A percentile compares a stretch with the other conserved stretches of the same genome.
These are phyloP conservation scores for Rhytidiadelphus loreus DNA, from an alignment of 225 moss, liverwort and hornwort species.

Conservation along the genomic window DNA sequence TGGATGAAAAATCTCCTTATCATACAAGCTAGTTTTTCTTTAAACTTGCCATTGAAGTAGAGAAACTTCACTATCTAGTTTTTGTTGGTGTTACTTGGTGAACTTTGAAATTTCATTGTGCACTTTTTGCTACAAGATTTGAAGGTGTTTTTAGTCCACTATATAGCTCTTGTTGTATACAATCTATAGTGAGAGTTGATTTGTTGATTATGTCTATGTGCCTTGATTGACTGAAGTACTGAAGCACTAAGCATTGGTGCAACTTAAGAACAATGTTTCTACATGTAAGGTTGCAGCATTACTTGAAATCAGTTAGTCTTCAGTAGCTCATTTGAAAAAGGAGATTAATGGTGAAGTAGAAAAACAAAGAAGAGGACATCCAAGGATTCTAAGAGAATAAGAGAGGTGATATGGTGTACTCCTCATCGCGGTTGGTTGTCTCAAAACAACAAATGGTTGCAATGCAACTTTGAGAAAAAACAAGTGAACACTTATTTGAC, in stretches of 20 bases:
- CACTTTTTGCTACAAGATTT: not conserved
- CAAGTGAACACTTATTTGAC: no score
- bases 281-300: rapidly evolving
- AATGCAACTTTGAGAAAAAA: no score
- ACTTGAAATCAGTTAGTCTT: not conserved
- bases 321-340: no score
- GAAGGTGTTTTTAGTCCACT: no score
- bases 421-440: no score
- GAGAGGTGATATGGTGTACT: no score
- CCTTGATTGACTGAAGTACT: rapidly evolving
- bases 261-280: not conserved
- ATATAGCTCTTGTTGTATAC: no score
- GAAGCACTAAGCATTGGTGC: not conserved
- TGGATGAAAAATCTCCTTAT: not conserved
- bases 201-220: not conserved
- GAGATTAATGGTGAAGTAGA: no score
- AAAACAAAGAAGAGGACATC: no score
- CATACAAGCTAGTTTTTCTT: not conserved
- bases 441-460: no score
- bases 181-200: not conserved
- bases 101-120: not conserved
- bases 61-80: no score
- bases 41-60: rapidly evolving
- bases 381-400: not conserved
- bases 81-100: rapidly evolving